These are phyloP conservation scores for Barbarea vulgaris DNA, from an alignment of 345 rosid species.

Conservation along the genomic window DNA sequence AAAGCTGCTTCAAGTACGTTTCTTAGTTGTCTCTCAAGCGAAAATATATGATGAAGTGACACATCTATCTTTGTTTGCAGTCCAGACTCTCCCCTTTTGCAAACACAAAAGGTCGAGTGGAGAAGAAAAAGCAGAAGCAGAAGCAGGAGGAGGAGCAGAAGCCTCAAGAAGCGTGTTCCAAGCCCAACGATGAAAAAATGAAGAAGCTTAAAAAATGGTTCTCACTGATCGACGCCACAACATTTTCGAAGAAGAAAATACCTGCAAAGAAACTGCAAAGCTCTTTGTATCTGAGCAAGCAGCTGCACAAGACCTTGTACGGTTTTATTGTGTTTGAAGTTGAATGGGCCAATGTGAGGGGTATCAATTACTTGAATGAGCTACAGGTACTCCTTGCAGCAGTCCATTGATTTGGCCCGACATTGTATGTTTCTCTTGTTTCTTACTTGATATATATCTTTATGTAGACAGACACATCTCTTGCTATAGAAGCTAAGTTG, in stretches of 20 bases:
- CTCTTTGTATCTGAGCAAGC: constrained; percentile 58
- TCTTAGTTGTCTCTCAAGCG: background rate
- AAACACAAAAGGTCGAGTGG: constrained; percentile 65
- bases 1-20: background rate
- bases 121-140: constrained; percentile 41
- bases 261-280: constrained; percentile 76
- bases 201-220: constrained; percentile 69
- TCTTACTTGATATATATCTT: constrained; percentile 37
- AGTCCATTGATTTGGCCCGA: constrained; percentile 4
- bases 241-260: constrained; percentile 56
- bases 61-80: constrained; percentile 49
- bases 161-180: constrained; percentile 45
- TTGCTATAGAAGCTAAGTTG: constrained; percentile 84
- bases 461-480: constrained; percentile 87
- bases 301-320: constrained; percentile 73
- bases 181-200: constrained; percentile 34
- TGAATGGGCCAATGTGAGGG: constrained; percentile 78
- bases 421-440: constrained; percentile 17
- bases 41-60: constrained; percentile 6
- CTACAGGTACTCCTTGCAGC: constrained; percentile 69
- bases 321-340: constrained; percentile 97
- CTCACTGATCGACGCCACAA: constrained; percentile 62
- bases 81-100: constrained; percentile 99
- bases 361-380: constrained; percentile 87
- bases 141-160: constrained; percentile 50